Evolutionary conservation across 495 filamentous ascomycete species (phyloP).

Genomic region (Podospora tetraspora): DNA sequence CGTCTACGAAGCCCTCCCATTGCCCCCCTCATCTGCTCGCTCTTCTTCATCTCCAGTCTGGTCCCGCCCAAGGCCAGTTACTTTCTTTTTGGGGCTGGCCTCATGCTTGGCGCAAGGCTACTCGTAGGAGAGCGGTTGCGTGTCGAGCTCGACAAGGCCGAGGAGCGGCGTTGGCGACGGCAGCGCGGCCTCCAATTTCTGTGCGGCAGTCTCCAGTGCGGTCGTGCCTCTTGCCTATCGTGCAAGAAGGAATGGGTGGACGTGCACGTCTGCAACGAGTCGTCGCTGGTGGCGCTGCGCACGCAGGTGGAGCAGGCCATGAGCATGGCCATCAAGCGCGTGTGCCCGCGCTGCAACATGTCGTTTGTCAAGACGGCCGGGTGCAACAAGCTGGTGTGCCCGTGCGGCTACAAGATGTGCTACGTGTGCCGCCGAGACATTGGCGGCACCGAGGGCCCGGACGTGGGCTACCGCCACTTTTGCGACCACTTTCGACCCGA

Average conservation of each 20-base stretch:
- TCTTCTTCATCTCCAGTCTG: conserved; percentile 37
- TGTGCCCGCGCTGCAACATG: conserved; percentile 82
- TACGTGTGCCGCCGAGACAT: conserved; percentile 74
- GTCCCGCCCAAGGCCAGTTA: conserved; percentile 43
- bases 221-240: conserved; percentile 66
- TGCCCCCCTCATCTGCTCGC: conserved; percentile 29
- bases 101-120: conserved; percentile 30
- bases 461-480: conserved; percentile 75
- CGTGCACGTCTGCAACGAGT: conserved; percentile 74
- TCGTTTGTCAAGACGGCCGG: conserved; percentile 88
- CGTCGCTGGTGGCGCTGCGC: conserved; percentile 74
- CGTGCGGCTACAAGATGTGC: conserved; percentile 98
- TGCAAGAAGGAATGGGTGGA: conserved; percentile 63
- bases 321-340: conserved; percentile 90
- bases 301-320: conserved; percentile 85
- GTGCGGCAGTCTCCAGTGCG: conserved; percentile 64
- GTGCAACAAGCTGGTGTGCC: conserved; percentile 95
- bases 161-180: conserved; percentile 56
- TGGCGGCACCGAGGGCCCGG: conserved; percentile 46
- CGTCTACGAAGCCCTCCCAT: background rate
- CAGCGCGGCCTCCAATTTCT: conserved; percentile 64
- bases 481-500: conserved; percentile 90
- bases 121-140: conserved; percentile 31
- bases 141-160: conserved; percentile 29
- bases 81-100: conserved; percentile 44